Percentiles rank a stretch among this genome's conserved stretches.
Conservation (phyloP, 345 rosid species). For the Euphorbia tirucalli region DNA sequence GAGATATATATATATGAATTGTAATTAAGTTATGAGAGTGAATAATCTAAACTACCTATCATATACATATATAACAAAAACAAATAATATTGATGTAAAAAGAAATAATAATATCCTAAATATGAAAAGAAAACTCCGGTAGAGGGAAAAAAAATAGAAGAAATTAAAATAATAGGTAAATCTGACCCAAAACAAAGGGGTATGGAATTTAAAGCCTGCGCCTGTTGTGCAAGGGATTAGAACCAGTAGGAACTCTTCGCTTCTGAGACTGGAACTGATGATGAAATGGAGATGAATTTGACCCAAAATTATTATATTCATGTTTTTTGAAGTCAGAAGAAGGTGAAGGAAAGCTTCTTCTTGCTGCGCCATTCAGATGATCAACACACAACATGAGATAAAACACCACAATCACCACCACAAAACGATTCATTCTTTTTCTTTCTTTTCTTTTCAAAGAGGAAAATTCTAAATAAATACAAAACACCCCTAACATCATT, state of each 20-base stretch:
- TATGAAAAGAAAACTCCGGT: too few relatives aligned
- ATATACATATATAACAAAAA: too few relatives aligned
- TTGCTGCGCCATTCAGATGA: not conserved
- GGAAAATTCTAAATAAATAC: too few relatives aligned
- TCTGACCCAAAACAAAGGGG: slow-evolving; percentile 3
- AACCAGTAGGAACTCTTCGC: slow-evolving; percentile 47
- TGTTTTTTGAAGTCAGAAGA: slow-evolving; percentile 13
- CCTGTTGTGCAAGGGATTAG: slow-evolving; percentile 56
- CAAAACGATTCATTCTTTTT: slow-evolving; percentile 14
- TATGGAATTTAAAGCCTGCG: slow-evolving; percentile 12
- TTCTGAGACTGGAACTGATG: slow-evolving; percentile 33
- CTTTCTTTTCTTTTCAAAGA: not conserved
- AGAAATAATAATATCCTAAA: too few relatives aligned
- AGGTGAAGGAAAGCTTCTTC: slow-evolving; percentile 5
- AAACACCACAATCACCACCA: not conserved
- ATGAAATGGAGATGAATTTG: not conserved
- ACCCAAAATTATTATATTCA: not conserved
- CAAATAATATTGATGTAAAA: too few relatives aligned
- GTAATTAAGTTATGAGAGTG: too few relatives aligned
- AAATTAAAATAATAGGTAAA: not conserved
- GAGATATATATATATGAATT: too few relatives aligned
- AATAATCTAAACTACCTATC: too few relatives aligned
- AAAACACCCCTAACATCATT: not conserved
- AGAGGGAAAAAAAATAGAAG: too few relatives aligned
- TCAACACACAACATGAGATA: slow-evolving; percentile 6